These are phyloP conservation scores for Blumeria graminis DNA, from an alignment of 2,329 filamentous ascomycete genomes.

Conservation along the genomic window DNA sequence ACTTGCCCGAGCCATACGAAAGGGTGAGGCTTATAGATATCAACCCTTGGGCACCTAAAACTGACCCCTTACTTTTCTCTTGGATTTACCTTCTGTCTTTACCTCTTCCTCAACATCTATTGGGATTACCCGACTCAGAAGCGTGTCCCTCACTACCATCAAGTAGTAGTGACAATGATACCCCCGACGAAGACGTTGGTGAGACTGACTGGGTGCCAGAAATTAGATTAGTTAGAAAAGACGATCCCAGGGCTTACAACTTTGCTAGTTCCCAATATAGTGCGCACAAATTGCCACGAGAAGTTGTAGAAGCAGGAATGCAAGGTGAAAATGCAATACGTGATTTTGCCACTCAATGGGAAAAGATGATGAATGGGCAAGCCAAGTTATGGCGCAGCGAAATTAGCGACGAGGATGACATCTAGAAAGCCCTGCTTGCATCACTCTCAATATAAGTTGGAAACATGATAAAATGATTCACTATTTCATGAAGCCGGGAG, in stretches of 20 bases:
- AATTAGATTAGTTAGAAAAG: conserved; percentile 55
- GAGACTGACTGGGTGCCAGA: conserved; percentile 41
- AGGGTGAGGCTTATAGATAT: conserved; percentile 63
- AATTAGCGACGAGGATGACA: conserved; percentile 14
- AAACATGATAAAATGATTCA: too few relatives aligned
- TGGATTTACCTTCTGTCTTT: conserved; percentile 70
- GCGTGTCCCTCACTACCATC: conserved; percentile 12
- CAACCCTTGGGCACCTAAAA: conserved; percentile 79
- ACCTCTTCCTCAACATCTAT: conserved; percentile 32
- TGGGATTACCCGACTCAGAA: conserved; percentile 22
- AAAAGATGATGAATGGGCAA: conserved; percentile 26
- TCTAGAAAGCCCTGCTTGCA: too few relatives aligned
- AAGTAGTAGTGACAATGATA: conserved; percentile 13
- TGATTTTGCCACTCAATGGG: conserved; percentile 60
- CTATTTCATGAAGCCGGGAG: too few relatives aligned
- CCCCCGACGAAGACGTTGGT: conserved; percentile 19
- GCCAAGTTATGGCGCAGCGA: conserved; percentile 16
- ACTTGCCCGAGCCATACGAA: conserved; percentile 44
- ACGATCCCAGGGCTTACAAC: conserved; percentile 72
- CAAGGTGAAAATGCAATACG: conserved; percentile 51
- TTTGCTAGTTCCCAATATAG: conserved; percentile 75
- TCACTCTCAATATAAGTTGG: too few relatives aligned
- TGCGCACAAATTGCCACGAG: conserved; percentile 82
- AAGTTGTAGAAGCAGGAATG: conserved; percentile 54
- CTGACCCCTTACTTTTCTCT: conserved; percentile 69